Conservation (phyloP, 2,329 filamentous ascomycete species). For the Nannizziopsis arthrosporioides region DNA sequence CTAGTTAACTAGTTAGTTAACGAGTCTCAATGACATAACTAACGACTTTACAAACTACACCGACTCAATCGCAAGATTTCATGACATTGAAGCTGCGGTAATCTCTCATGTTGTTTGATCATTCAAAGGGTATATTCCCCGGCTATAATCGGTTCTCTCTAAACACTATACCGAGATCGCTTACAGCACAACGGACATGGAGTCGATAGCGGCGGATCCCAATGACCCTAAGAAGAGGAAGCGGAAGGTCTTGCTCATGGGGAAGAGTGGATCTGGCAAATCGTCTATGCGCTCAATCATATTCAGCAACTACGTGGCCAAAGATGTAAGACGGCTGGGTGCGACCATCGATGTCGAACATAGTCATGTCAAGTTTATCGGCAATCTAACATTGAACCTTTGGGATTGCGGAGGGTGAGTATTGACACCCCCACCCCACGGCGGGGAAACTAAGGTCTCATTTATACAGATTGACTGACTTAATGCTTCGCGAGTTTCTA, state of each 20-base stretch:
- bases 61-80: too few species aligned
- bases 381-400: conserved; percentile 89
- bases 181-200: neutral
- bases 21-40: too few species aligned
- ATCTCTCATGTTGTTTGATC: too few species aligned
- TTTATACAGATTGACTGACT: neutral
- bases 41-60: too few species aligned
- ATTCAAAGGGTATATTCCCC: too few species aligned
- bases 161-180: too few species aligned
- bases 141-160: too few species aligned
- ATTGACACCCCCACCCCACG: neutral
- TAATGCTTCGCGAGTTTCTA: conserved; percentile 23
- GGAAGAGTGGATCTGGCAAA: conserved; percentile 93
- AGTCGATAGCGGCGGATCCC: neutral
- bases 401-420: conserved; percentile 91
- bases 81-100: too few species aligned
- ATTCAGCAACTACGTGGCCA: conserved; percentile 96
- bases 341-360: conserved; percentile 98
- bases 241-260: conserved; percentile 81
- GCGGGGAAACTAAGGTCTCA: neutral
- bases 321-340: conserved; percentile 82
- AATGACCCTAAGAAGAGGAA: conserved; percentile 47
- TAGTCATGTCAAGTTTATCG: conserved; percentile 97
- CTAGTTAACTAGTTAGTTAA: too few species aligned
- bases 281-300: conserved; percentile 98